Conservation (phyloP, 768 basidiomycete species). For the Boletus sp. region DNA sequence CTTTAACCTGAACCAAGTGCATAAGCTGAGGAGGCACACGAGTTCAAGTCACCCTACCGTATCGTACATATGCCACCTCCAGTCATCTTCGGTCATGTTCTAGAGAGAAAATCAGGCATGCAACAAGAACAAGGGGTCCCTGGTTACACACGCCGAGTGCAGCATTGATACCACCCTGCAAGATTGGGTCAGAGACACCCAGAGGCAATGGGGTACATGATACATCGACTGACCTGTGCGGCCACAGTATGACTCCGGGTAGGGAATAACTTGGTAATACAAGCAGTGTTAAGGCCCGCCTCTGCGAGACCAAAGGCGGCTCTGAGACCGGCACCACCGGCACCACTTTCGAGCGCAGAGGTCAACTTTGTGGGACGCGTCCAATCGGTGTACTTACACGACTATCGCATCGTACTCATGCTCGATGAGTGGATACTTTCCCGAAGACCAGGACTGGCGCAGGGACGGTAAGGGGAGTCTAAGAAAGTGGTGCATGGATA, state of each 20-base stretch:
- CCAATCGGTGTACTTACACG: slow-evolving; percentile 63
- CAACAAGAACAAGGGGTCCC: slow-evolving; percentile 1
- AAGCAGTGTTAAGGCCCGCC: slow-evolving; percentile 97
- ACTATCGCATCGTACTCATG: slow-evolving; percentile 99
- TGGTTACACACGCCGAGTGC: slow-evolving; percentile 74
- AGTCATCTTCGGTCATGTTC: slow-evolving; percentile 99
- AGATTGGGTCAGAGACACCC: slow-evolving; percentile 11
- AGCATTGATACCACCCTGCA: slow-evolving; percentile 95
- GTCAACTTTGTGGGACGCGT: slow-evolving; percentile 13
- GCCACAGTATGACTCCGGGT: slow-evolving; percentile 99
- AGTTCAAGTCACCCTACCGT: slow-evolving; percentile 52
- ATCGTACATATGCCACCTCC: slow-evolving; percentile 99
- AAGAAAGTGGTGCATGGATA: slow-evolving; percentile 8
- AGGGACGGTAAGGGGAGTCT: slow-evolving; percentile 1
- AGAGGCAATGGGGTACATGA: neutral
- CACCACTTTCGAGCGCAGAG: slow-evolving; percentile 58
- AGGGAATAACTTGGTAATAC: slow-evolving; percentile 98
- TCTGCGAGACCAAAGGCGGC: slow-evolving; percentile 98
- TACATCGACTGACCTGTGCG: slow-evolving; percentile 64
- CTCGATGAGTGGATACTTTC: slow-evolving; percentile 95
- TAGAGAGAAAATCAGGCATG: slow-evolving; percentile 27
- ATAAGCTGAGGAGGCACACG: slow-evolving; percentile 12
- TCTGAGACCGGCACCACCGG: slow-evolving; percentile 96
- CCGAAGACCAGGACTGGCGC: slow-evolving; percentile 67
- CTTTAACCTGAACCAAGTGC: slow-evolving; percentile 74